Conservation (phyloP, 345 rosid species). For the Linum usitatissimum region DNA sequence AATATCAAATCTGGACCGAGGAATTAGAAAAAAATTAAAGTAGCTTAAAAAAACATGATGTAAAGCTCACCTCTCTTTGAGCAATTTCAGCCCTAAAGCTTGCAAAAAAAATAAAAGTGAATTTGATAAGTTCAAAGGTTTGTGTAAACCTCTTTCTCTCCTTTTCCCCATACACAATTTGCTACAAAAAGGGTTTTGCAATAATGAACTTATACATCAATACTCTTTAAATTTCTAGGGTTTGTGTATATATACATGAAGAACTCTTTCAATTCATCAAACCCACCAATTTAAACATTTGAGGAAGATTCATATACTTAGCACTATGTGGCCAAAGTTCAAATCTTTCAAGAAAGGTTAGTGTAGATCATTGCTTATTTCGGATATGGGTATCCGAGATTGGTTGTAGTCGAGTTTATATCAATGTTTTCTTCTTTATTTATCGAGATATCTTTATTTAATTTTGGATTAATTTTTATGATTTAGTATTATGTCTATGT, state of each 20-base stretch:
- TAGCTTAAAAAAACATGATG: neutral
- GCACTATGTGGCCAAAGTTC: conserved; percentile 26
- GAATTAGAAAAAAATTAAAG: no score
- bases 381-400: no score
- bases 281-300: no score
- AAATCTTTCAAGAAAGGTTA: conserved; percentile 24
- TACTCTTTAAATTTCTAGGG: neutral
- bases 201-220: conserved; percentile 11
- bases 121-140: neutral
- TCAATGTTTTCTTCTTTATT: neutral
- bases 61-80: conserved; percentile 11
- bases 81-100: conserved; percentile 23
- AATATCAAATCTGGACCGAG: no score
- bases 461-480: no score
- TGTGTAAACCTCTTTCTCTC: neutral
- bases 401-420: neutral
- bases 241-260: no score
- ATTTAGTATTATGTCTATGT: neutral
- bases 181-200: conserved; percentile 13
- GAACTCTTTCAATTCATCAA: neutral
- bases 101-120: conserved; percentile 23
- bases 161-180: neutral
- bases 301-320: neutral
- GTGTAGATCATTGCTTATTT: neutral
- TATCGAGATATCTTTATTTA: no score